Conservation (phyloP, 768 basidiomycete genomes). For the Russula sp. region DNA sequence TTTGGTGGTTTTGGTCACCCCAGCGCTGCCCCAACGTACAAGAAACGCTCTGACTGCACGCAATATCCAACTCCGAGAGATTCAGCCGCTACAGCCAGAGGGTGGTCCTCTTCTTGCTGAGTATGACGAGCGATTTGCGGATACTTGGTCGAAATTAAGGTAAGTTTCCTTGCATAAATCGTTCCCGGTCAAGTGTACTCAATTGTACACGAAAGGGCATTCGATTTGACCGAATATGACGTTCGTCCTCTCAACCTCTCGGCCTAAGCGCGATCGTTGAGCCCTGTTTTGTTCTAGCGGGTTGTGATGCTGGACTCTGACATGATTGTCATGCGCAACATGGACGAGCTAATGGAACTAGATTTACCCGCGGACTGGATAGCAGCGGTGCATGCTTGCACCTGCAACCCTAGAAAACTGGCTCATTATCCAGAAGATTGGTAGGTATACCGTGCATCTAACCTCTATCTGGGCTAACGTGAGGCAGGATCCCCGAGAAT, state of each 20-base stretch:
- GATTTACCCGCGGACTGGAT: constrained; percentile 61
- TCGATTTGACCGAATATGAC: constrained; percentile 61
- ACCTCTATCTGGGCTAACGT: neutral
- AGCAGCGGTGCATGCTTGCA: constrained; percentile 84
- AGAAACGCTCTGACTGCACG: constrained; percentile 42
- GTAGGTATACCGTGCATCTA: constrained; percentile 33
- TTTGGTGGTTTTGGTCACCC: constrained; percentile 45
- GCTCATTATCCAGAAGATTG: constrained; percentile 87
- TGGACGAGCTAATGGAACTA: constrained; percentile 65
- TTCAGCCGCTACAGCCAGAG: constrained; percentile 51
- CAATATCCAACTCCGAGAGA: constrained; percentile 49
- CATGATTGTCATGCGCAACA: constrained; percentile 77
- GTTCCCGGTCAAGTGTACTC: neutral
- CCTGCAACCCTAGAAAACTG: constrained; percentile 86
- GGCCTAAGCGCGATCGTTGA: neutral
- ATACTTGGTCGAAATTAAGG: constrained; percentile 62
- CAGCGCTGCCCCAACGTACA: constrained; percentile 31
- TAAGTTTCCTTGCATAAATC: constrained; percentile 20
- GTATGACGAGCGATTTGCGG: constrained; percentile 44
- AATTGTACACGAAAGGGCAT: constrained; percentile 35
- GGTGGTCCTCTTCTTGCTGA: constrained; percentile 33
- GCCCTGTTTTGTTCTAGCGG: constrained; percentile 37
- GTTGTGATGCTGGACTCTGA: constrained; percentile 81
- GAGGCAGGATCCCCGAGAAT: constrained; percentile 71
- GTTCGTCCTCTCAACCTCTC: constrained; percentile 31